These are phyloP conservation scores for Begonia masoniana DNA, from an alignment of 306 rosid species.

Conservation along the genomic window DNA sequence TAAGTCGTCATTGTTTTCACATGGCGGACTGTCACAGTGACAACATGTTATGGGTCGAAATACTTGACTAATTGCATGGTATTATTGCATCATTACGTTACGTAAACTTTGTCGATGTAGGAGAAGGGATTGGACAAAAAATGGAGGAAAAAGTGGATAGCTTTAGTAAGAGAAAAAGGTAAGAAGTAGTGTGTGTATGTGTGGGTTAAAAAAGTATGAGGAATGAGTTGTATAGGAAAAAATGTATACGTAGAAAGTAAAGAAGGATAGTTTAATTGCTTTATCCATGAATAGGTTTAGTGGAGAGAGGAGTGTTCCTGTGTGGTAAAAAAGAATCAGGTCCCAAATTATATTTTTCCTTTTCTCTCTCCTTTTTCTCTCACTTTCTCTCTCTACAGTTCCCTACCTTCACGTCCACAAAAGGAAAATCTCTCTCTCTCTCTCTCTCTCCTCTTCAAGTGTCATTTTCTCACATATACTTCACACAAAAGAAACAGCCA, in stretches of 20 bases:
- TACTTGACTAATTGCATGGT: too few relatives aligned
- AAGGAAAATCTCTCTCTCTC: slow-evolving; percentile 26
- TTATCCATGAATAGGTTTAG: slow-evolving; percentile 4
- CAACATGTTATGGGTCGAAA: too few relatives aligned
- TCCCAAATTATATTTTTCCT: slow-evolving; percentile 17
- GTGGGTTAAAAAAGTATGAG: slow-evolving; percentile 10
- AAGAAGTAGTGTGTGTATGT: neutral
- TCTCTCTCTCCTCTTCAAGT: slow-evolving; percentile 43
- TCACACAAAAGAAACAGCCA: slow-evolving; percentile 93
- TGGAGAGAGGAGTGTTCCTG: slow-evolving; percentile 2
- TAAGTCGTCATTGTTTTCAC: too few relatives aligned
- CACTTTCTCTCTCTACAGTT: slow-evolving; percentile 22
- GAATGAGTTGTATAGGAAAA: slow-evolving; percentile 30
- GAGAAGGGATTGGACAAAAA: too few relatives aligned
- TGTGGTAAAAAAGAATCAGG: slow-evolving; percentile 20
- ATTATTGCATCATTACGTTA: too few relatives aligned
- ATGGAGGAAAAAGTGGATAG: too few relatives aligned
- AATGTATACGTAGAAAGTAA: slow-evolving; percentile 44
- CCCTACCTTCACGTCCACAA: slow-evolving; percentile 59
- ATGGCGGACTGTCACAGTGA: too few relatives aligned
- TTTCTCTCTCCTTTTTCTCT: slow-evolving; percentile 14
- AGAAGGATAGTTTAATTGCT: slow-evolving; percentile 11
- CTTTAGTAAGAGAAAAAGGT: too few relatives aligned
- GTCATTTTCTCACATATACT: slow-evolving; percentile 98
- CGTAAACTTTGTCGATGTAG: too few relatives aligned